Evolutionary conservation across 108 stramenopile species (phyloP), one percentile per base, ranked within the genome.

Genomic region (Asterionellopsis glacialis): DNA sequence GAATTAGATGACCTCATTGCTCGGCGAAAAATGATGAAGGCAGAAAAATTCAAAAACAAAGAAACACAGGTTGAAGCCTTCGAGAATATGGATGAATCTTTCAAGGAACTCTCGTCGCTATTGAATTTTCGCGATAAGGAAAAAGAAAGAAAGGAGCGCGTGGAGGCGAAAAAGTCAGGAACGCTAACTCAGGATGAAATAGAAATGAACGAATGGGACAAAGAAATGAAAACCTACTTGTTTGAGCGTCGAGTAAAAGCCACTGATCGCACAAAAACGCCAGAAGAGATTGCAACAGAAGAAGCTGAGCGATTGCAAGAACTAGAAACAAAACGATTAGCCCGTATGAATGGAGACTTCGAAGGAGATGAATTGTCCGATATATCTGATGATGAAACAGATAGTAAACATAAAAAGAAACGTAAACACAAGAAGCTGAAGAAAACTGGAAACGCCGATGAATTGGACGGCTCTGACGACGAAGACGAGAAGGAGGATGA

Each of bases 201-300:
- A 57, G 93, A 95, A 69, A 87, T 91, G 82, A 84, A 80, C 54
- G 82, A 79, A 57, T 94, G 87, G 88, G 71, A 87, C 59, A 69
- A 66, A 55, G 83, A 88, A 62, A 80, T 87, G 77, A 88, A 86
- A 66, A 44, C 54, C 39, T 90, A 94, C 62, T 72, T 91, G 57
- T 86, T 86, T 58, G 86, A 90, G 65, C 54, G 67, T 26, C 85
- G 84, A 55, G 79, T 81, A 21, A 81, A 87, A 41, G 95, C 97
- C 10, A 91, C 91, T 3, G 96, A 96, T 61, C 84, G 97, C 24
- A 94, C 95, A 1, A 95, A 96, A 80, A 96, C 95, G 13, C 76
- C 85, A 14, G 95, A 98, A 70, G 97, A 98, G 61, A 80, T 95
- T 23, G 95, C 95, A 64, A 88, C 90, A 71, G 94, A 88, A 68